A percentile compares a stretch with the other conserved stretches of the same genome.
Conservation (phyloP, 1,284 basidiomycete genomes). For the Cystobasidium pallidum region DNA sequence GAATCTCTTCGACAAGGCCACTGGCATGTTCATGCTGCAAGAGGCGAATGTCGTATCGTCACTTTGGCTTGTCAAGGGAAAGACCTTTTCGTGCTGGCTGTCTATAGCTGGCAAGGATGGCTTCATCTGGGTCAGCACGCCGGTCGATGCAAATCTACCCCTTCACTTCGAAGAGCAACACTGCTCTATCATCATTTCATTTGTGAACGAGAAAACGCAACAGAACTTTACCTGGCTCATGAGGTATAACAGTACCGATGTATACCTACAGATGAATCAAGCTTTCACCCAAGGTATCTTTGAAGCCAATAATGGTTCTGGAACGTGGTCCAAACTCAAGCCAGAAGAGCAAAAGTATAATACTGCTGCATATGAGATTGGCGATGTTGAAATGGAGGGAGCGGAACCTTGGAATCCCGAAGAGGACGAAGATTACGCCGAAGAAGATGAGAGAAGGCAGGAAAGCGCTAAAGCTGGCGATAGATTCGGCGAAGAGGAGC, state of each 20-base stretch:
- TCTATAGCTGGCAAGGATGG: conserved; percentile 51
- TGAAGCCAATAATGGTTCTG: conserved; percentile 59
- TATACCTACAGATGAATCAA: conserved; percentile 56
- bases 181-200: conserved; percentile 51
- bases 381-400: conserved; percentile 83
- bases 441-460: conserved; percentile 56
- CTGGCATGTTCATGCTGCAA: conserved; percentile 72
- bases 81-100: conserved; percentile 65
- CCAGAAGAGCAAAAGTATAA: conserved; percentile 67
- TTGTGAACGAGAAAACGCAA: conserved; percentile 31
- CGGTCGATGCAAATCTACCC: conserved; percentile 39
- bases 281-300: conserved; percentile 80
- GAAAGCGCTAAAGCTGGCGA: conserved; percentile 62
- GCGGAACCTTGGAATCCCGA: conserved; percentile 64
- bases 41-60: conserved; percentile 65
- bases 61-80: conserved; percentile 67
- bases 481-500: conserved; percentile 67
- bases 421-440: conserved; percentile 59
- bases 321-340: conserved; percentile 56
- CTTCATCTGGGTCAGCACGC: conserved; percentile 37
- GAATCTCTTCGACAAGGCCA: conserved; percentile 72
- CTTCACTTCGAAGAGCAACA: conserved; percentile 39
- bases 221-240: conserved; percentile 52
- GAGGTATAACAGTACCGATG: conserved; percentile 37
- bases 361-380: conserved; percentile 66